Percentiles rank a stretch among this genome's conserved stretches.
Evolutionary conservation across 306 rosid genomes (phyloP).

Genomic region (Malus sylvestris): DNA sequence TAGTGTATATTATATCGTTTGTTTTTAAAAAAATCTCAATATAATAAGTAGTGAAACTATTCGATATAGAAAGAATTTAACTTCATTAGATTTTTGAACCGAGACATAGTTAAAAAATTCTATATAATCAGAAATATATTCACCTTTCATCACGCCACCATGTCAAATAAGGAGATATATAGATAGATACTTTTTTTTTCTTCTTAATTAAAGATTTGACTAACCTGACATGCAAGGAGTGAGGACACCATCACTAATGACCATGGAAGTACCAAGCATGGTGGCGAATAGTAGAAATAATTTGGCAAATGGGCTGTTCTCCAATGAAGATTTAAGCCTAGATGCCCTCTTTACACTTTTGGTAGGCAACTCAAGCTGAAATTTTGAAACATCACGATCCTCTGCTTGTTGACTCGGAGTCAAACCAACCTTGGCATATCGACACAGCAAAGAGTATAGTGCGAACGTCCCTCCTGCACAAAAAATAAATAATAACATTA

Average conservation of each 20-base stretch:
- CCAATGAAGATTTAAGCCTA: slow-evolving; percentile 35
- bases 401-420: slow-evolving; percentile 54
- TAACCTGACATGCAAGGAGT: slow-evolving; percentile 73
- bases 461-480: slow-evolving; percentile 74
- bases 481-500: neutral
- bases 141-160: neutral
- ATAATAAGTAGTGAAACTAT: neutral
- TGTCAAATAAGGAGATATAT: neutral
- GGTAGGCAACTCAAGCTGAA: slow-evolving; percentile 28
- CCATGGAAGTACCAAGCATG: slow-evolving; percentile 79
- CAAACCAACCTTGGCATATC: slow-evolving; percentile 46
- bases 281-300: slow-evolving; percentile 42
- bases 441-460: slow-evolving; percentile 61
- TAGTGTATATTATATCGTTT: too few species aligned
- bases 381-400: slow-evolving; percentile 52
- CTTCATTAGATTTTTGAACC: too few species aligned
- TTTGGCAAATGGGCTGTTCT: slow-evolving; percentile 32
- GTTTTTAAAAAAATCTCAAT: too few species aligned
- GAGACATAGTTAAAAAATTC: neutral
- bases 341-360: slow-evolving; percentile 40
- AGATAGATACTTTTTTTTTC: neutral
- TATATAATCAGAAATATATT: too few species aligned
- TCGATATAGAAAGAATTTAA: too few species aligned
- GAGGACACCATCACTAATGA: slow-evolving; percentile 78
- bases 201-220: neutral